Evolutionary conservation across 2,329 filamentous ascomycete genomes (phyloP), one percentile per base, ranked within the genome.

Genomic region (Fusarium cicatricum): DNA sequence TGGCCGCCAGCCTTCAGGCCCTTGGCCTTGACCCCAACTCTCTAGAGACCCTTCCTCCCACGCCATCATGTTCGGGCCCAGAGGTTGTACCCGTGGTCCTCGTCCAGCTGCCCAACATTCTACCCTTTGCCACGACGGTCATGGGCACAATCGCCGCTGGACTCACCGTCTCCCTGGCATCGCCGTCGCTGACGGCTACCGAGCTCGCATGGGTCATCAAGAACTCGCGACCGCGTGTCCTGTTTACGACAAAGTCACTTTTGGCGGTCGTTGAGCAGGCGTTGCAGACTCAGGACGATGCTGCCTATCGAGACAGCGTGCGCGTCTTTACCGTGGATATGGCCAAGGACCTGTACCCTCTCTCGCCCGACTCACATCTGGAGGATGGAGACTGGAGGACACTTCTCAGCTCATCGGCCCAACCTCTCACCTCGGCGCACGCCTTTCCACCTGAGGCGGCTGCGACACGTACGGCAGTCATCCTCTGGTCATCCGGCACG

Each of bases 241-340:
- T 78, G 56, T 69, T 79, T 55, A 77, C 75, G 1, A 61, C 72
- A n/a, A 60, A 60, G 40, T 44, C 72, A 2, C 71, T 68, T 45
- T 58, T 75, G 21, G 49, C 46, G 2, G 71, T 70, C 5, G 74
- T 78, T 62, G 65, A 67, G 23, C 67, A 70, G 12, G 77, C 76
- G 1, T 39, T 79, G 2, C 52, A 61, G 7, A 50, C 65, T 7
- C 76, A 77, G 39, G 52, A 72, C 1, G 75, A 78, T 48, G 34
- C 44, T 1, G 49, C 55, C 0, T 77, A 69, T 55, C 75, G 72
- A n/a, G 52, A 62, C 3, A 44, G 48, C 5, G 73, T 90, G 10
- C 90, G 88, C 65, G 72, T 85, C 14, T 90, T 89, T 69, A 83
- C 86, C 60, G 83, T 78, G 12, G 72, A 78, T 34, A 66, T 71